Conservation (phyloP, 345 rosid genomes). For the Linum trigynum region DNA sequence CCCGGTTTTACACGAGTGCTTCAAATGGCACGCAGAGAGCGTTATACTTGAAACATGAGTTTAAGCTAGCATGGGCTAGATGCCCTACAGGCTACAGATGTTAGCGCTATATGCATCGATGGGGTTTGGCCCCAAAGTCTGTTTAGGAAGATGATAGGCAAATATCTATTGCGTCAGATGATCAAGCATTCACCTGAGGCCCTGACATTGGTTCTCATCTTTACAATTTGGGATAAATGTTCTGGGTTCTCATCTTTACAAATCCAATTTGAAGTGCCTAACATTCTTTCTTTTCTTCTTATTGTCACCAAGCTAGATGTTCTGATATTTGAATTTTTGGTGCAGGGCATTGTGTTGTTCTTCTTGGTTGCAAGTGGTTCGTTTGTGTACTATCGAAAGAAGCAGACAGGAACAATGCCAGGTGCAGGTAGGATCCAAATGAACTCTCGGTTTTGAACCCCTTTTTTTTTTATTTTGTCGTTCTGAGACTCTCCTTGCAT, state of each 20-base stretch:
- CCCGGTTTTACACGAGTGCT: too few species aligned
- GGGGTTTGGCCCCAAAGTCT: too few species aligned
- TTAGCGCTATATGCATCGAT: too few species aligned
- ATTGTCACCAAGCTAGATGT: not conserved
- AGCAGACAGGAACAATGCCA: not conserved
- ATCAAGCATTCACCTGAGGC: not conserved
- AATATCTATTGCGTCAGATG: too few species aligned
- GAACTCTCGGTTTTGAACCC: not conserved
- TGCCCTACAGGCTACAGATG: too few species aligned
- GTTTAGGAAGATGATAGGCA: too few species aligned
- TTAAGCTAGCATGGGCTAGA: too few species aligned
- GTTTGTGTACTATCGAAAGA: conserved; percentile 20
- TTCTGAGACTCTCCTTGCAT: too few species aligned
- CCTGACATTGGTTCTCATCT: not conserved
- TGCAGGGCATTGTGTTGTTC: conserved; percentile 51
- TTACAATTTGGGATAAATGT: not conserved
- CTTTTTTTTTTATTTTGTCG: not conserved
- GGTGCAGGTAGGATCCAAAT: not conserved
- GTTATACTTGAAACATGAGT: too few species aligned
- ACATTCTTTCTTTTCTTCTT: too few species aligned
- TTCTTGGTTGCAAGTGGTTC: conserved; percentile 53
- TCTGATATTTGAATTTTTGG: conserved; percentile 3
- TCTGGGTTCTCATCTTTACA: not conserved
- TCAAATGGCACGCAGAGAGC: too few species aligned
- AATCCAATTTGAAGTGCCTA: not conserved